Conservation (phyloP, 768 basidiomycete species). For the Kwoniella sp. region DNA sequence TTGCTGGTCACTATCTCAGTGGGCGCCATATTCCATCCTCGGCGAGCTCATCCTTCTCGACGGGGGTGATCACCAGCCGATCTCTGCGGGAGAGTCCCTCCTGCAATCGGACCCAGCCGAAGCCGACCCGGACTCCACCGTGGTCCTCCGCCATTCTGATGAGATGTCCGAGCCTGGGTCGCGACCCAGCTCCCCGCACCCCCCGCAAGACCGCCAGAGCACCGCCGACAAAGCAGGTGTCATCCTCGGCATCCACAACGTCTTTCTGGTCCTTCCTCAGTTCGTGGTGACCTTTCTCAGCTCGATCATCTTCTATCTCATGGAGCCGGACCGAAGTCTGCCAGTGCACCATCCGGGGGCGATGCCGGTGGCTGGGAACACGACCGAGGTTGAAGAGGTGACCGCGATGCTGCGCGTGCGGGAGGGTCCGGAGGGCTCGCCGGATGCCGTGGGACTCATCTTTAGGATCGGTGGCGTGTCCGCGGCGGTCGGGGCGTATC, state of each 20-base stretch:
- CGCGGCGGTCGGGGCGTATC: conserved; percentile 23
- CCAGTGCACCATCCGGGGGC: conserved; percentile 35
- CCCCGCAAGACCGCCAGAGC: conserved; percentile 19
- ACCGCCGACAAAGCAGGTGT: conserved; percentile 77
- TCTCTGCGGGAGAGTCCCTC: too few species aligned
- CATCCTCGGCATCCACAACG: conserved; percentile 88
- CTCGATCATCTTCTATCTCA: conserved; percentile 76
- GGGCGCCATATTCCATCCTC: conserved; percentile 56
- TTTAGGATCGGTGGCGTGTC: conserved; percentile 52
- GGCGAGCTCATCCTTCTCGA: conserved; percentile 81
- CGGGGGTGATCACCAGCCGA: too few species aligned
- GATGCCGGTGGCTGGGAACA: conserved; percentile 52
- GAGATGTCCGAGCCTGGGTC: conserved; percentile 9
- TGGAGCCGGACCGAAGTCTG: conserved; percentile 59
- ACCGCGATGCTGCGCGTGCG: conserved; percentile 5
- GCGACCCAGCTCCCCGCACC: too few species aligned
- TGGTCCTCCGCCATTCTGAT: conserved; percentile 22
- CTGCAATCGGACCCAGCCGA: too few species aligned
- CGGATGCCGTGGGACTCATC: conserved; percentile 73
- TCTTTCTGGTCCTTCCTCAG: conserved; percentile 89
- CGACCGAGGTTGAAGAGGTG: conserved; percentile 6
- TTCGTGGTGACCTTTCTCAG: conserved; percentile 85
- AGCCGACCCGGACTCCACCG: conserved; percentile 16
- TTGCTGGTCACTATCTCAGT: conserved; percentile 87
- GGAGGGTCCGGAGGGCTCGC: conserved; percentile 43